Evolutionary conservation across 352 stramenopile species (phyloP).

Genomic region (Sclerospora graminicola): DNA sequence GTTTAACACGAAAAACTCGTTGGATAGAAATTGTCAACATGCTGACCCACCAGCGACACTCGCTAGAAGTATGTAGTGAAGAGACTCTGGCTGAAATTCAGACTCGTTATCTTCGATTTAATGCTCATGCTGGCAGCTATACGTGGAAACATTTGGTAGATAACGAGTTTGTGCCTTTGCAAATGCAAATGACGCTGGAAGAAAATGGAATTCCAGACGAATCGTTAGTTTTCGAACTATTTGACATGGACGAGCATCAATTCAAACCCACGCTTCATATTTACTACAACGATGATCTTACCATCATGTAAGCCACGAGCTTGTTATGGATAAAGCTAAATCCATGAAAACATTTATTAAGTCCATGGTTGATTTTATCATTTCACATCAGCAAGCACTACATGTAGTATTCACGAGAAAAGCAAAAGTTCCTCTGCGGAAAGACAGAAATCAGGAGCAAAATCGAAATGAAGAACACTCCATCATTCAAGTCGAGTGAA

Average conservation of each 20-base stretch:
- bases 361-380: too few species aligned
- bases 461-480: too few species aligned
- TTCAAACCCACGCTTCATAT: background rate
- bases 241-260: too few species aligned
- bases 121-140: constrained; percentile 87
- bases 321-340: too few species aligned
- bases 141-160: constrained; percentile 87
- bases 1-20: constrained; percentile 57
- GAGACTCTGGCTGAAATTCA: constrained; percentile 87
- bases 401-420: too few species aligned
- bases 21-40: constrained; percentile 87
- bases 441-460: too few species aligned
- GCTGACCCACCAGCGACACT: constrained; percentile 78
- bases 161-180: constrained; percentile 80
- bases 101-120: constrained; percentile 73
- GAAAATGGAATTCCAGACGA: constrained; percentile 87
- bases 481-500: too few species aligned
- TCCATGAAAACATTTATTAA: too few species aligned
- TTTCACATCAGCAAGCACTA: too few species aligned
- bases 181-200: constrained; percentile 83
- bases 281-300: too few species aligned
- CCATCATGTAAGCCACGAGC: too few species aligned
- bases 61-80: constrained; percentile 78
- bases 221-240: constrained; percentile 54
- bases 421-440: too few species aligned